These are phyloP conservation scores for Musa beccarii DNA, from an alignment of 176 grass and related monocot species.

Conservation along the genomic window DNA sequence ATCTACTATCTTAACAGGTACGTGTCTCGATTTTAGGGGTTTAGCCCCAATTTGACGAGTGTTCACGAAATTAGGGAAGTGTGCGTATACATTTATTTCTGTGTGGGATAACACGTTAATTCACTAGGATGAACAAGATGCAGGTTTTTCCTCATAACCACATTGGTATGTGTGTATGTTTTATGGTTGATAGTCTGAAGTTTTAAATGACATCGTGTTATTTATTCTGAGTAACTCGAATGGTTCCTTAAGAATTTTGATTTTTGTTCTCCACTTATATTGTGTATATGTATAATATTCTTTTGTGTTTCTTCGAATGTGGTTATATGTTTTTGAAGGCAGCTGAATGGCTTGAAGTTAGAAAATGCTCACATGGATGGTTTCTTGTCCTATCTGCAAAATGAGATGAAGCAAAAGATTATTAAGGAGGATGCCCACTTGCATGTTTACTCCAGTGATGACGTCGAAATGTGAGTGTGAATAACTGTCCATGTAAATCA, in stretches of 20 bases:
- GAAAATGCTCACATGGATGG: slow-evolving; percentile 63
- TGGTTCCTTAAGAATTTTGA: not conserved
- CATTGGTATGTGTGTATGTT: not conserved
- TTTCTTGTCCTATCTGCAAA: slow-evolving; percentile 75
- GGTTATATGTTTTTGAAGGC: slow-evolving; percentile 41
- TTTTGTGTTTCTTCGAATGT: not conserved
- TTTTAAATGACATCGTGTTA: not conserved
- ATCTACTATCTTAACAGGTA: slow-evolving; percentile 87
- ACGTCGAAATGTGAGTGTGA: slow-evolving; percentile 76
- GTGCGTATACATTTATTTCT: no score
- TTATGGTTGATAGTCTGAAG: not conserved
- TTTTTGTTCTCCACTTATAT: not conserved
- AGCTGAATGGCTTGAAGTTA: slow-evolving; percentile 64
- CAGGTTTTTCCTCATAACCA: no score
- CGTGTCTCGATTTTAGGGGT: not conserved
- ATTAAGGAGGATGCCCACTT: slow-evolving; percentile 64
- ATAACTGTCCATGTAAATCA: not conserved
- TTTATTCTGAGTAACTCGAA: not conserved
- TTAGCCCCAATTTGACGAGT: not conserved
- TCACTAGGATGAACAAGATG: no score
- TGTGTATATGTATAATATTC: not conserved
- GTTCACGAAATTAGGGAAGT: no score
- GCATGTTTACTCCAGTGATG: slow-evolving; percentile 82
- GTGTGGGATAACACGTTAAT: no score
- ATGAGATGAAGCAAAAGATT: slow-evolving; percentile 63